Base-by-base conservation (phyloP, 2,329 filamentous ascomycete species). In the Cladobotryum mycophilum region DNA sequence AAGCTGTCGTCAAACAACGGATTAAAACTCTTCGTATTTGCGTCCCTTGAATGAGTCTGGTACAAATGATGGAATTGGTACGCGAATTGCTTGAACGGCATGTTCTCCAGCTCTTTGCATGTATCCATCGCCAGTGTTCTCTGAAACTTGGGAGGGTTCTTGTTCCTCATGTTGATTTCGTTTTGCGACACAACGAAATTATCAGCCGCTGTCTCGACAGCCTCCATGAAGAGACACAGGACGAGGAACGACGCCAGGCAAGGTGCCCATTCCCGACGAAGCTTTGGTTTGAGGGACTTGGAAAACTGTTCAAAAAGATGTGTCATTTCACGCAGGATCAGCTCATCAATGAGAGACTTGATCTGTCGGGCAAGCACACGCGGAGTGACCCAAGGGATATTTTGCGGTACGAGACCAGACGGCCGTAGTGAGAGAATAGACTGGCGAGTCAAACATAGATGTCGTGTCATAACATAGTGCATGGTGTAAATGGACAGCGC, bases 1-100 rank as follows among this genome's bases (percentile, higher is more conserved):
- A 70, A 67, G 38, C 62, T 61, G 42, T 67, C 62, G 56, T 80
- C 76, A 7, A 75, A 56, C n/a, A 82, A 61, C 15, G 79, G 79
- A 57, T 81, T 82, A 59, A 80, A 82, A 45, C 77, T 68, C 62
- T 69, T 75, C 7, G 70, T 62, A 41, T 71, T 70, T 3, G 69
- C 68, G 54, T 80, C 76, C 56, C 69, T 69, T 49, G 68, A 71
- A 60, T 80, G 76, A 17, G 79, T 81, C 67, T 80, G 77, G 58
- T 80, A 82, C 50, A 80, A 70, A 59, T 80, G 73, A 62, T 82
- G 79, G 60, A 82, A 82, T 63, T 80, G 78, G 55, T 77, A 79
- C 3, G 76, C 76, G 58, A 82, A 80, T 63, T 82, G 78, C 63
- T 74, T 77, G 60, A 82, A 82, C 1, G 79, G 79, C 67, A 81